Evolutionary conservation across 805 yeast species (phyloP).

Genomic region (Myxozyma neotropica): DNA sequence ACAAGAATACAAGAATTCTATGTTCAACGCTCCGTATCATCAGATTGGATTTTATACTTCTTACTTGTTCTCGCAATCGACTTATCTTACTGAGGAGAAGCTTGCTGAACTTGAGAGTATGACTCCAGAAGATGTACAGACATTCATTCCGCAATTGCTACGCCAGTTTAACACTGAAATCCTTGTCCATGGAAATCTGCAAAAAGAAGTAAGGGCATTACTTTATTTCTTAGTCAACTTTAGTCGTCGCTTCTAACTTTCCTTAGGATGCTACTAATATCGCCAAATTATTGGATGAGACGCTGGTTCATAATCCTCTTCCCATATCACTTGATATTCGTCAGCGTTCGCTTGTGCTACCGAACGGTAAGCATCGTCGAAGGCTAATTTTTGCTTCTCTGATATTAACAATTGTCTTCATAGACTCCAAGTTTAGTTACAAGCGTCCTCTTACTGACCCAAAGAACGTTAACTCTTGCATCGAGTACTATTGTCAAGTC

Average conservation of each 20-base stretch:
- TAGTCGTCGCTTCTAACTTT: neutral
- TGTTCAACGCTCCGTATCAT: conserved; percentile 72
- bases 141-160: conserved; percentile 56
- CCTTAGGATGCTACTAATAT: conserved; percentile 54
- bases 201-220: conserved; percentile 39
- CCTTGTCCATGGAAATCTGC: conserved; percentile 76
- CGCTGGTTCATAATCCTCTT: conserved; percentile 47
- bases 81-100: conserved; percentile 68
- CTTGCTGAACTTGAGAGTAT: conserved; percentile 51
- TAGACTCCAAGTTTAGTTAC: conserved; percentile 46
- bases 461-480: conserved; percentile 78
- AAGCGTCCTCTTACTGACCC: conserved; percentile 60
- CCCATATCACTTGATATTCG: conserved; percentile 49
- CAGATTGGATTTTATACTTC: conserved; percentile 69
- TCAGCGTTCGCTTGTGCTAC: conserved; percentile 47
- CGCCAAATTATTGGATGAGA: conserved; percentile 48
- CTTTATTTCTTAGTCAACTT: neutral
- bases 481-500: conserved; percentile 74
- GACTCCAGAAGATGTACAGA: conserved; percentile 52
- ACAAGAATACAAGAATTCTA: conserved; percentile 68
- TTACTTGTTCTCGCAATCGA: conserved; percentile 67
- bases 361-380: conserved; percentile 28
- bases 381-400: conserved; percentile 46
- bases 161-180: conserved; percentile 68
- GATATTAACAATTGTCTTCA: conserved; percentile 45